Evolutionary conservation across 2,329 filamentous ascomycete species (phyloP).

Genomic region (Claviceps sp.): DNA sequence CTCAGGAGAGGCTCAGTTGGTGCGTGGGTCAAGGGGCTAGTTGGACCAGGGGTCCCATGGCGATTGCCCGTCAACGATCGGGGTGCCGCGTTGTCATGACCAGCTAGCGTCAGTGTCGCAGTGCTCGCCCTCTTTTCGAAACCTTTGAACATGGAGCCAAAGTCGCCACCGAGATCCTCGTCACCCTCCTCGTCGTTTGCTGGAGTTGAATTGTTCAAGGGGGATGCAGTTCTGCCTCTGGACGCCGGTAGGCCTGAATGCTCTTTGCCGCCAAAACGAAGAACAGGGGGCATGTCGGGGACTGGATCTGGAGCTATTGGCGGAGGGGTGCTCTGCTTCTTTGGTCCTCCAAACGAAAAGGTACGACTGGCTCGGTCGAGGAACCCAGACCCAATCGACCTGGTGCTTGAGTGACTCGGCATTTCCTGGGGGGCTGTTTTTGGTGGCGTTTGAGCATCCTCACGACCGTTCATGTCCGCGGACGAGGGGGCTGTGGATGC

Average conservation of each 20-base stretch:
- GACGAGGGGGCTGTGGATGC: conserved; percentile 49
- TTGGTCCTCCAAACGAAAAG: conserved; percentile 45
- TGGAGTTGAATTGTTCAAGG: conserved; percentile 38
- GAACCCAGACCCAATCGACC: conserved; percentile 36
- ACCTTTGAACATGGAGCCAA: conserved; percentile 41
- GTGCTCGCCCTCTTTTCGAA: conserved; percentile 42
- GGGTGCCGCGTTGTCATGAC: conserved; percentile 23
- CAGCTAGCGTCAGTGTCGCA: conserved; percentile 32
- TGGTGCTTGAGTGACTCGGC: conserved; percentile 28
- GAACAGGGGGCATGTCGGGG: conserved; percentile 26
- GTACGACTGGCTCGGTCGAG: conserved; percentile 43
- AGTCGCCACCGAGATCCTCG: conserved; percentile 44
- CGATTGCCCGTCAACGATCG: conserved; percentile 35
- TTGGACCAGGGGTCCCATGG: conserved; percentile 27
- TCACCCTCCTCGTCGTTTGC: conserved; percentile 28
- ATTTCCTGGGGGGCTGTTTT: conserved; percentile 26
- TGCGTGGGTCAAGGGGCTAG: conserved; percentile 31
- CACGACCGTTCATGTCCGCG: conserved; percentile 24
- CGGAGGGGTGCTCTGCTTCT: conserved; percentile 28
- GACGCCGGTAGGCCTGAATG: conserved; percentile 21
- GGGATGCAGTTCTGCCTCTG: conserved; percentile 40
- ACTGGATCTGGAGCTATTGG: conserved; percentile 17
- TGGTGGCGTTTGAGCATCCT: conserved; percentile 15
- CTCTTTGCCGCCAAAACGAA: conserved; percentile 19
- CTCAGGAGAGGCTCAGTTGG: conserved; percentile 32